Percentiles rank a stretch among this genome's conserved stretches.
These are phyloP conservation scores for Candida piceae DNA, from an alignment of 805 yeast species.

Conservation along the genomic window DNA sequence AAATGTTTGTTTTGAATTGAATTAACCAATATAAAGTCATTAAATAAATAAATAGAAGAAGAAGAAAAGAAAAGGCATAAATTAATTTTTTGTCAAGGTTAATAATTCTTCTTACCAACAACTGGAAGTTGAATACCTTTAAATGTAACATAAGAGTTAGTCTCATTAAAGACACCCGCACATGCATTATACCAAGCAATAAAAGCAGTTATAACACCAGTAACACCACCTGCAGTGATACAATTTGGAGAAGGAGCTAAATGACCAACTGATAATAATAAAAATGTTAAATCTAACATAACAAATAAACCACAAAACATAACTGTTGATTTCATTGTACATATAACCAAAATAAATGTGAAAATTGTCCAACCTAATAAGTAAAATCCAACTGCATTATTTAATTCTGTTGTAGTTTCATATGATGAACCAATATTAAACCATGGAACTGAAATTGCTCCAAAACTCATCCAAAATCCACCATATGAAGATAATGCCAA, in stretches of 20 bases:
- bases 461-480: conserved; percentile 76
- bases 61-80: no score
- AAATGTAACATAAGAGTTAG: conserved; percentile 53
- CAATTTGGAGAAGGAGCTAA: conserved; percentile 40
- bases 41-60: no score
- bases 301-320: conserved; percentile 50
- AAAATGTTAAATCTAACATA: conserved; percentile 49
- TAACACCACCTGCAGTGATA: conserved; percentile 54
- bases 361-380: conserved; percentile 61
- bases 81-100: no score
- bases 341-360: conserved; percentile 51
- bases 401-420: conserved; percentile 38
- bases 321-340: conserved; percentile 53
- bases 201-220: conserved; percentile 58
- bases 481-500: conserved; percentile 57
- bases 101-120: conserved; percentile 16
- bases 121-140: conserved; percentile 29
- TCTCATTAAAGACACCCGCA: conserved; percentile 61
- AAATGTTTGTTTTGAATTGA: no score
- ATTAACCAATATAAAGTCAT: no score
- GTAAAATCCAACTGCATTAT: conserved; percentile 53
- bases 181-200: conserved; percentile 68
- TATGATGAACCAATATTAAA: conserved; percentile 52
- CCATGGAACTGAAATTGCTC: conserved; percentile 54
- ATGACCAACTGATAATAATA: conserved; percentile 45